phyloP scores from a whole-genome alignment of 1,284 basidiomycete genomes.

The Entoloma clypeatum region DNA sequence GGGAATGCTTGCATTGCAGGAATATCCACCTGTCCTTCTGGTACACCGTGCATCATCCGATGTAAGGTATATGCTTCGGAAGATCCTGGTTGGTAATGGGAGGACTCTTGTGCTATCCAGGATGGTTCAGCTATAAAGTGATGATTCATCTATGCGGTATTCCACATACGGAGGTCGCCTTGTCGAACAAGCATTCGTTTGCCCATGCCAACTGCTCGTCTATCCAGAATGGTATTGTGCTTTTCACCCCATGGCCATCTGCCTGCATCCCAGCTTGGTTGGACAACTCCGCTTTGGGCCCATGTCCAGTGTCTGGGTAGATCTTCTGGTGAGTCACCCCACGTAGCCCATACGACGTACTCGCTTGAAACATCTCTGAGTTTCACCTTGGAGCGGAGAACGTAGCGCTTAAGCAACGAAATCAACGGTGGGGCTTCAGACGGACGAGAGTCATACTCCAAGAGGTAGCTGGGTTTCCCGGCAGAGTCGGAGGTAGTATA shows the following conservation, averaged over 20 bases:
- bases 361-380: conserved; percentile 72
- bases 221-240: conserved; percentile 55
- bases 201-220: conserved; percentile 78
- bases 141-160: conserved; percentile 3
- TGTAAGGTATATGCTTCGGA: conserved; percentile 71
- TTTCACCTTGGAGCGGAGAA: conserved; percentile 88
- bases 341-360: conserved; percentile 79
- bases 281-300: conserved; percentile 61
- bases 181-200: conserved; percentile 64
- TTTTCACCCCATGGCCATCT: conserved; percentile 62
- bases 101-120: conserved; percentile 48
- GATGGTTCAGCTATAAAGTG: conserved; percentile 6
- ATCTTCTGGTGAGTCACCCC: conserved; percentile 54
- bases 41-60: conserved; percentile 80
- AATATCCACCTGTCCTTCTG: conserved; percentile 84
- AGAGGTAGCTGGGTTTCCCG: conserved; percentile 55
- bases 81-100: conserved; percentile 49
- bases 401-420: conserved; percentile 75
- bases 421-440: conserved; percentile 59
- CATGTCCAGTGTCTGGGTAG: conserved; percentile 47
- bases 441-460: conserved; percentile 69
- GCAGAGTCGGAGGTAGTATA: conserved; percentile 55
- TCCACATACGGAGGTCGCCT: conserved; percentile 67
- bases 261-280: conserved; percentile 58
- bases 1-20: conserved; percentile 78